Percentiles rank a stretch among this genome's conserved stretches.
Evolutionary conservation across 2,329 filamentous ascomycete genomes (phyloP).

Genomic region (Scedosporium apiospermum): DNA sequence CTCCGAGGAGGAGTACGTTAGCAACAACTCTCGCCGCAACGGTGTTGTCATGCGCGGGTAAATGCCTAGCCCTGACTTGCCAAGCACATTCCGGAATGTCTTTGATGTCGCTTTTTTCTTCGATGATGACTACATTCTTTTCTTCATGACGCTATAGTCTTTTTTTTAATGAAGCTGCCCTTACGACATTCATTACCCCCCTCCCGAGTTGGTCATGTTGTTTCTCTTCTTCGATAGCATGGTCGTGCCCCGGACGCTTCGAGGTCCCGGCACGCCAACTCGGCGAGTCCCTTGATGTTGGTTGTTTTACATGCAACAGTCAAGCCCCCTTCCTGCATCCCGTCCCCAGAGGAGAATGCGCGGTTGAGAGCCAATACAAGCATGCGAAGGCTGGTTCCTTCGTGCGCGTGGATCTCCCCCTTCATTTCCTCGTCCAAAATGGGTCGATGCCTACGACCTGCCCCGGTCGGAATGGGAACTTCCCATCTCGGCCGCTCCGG

Average conservation of each 20-base stretch:
- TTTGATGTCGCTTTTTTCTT: not conserved
- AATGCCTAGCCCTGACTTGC: conserved; percentile 12
- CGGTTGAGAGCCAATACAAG: not conserved
- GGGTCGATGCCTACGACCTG: conserved; percentile 3
- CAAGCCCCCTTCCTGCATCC: conserved; percentile 1
- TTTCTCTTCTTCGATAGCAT: not conserved
- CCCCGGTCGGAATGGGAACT: not conserved
- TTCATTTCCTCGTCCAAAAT: conserved; percentile 1
- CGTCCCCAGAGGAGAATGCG: not conserved
- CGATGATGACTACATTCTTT: not conserved
- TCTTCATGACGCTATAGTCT: not conserved
- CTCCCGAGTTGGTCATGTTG: not conserved
- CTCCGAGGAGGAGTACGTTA: conserved; percentile 33
- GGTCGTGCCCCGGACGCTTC: not conserved
- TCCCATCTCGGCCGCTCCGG: not conserved
- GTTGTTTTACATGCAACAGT: conserved; percentile 4
- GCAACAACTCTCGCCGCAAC: conserved; percentile 50
- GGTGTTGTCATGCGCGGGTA: conserved; percentile 44
- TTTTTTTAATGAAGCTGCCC: conserved; percentile 1
- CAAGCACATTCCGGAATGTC: not conserved
- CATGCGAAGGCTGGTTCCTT: conserved; percentile 2
- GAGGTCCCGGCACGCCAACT: not conserved
- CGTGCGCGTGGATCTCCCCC: not conserved
- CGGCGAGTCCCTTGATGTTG: not conserved
- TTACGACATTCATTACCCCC: not conserved